Conservation (phyloP, 495 filamentous ascomycete genomes). For the Penicillium canescens region DNA sequence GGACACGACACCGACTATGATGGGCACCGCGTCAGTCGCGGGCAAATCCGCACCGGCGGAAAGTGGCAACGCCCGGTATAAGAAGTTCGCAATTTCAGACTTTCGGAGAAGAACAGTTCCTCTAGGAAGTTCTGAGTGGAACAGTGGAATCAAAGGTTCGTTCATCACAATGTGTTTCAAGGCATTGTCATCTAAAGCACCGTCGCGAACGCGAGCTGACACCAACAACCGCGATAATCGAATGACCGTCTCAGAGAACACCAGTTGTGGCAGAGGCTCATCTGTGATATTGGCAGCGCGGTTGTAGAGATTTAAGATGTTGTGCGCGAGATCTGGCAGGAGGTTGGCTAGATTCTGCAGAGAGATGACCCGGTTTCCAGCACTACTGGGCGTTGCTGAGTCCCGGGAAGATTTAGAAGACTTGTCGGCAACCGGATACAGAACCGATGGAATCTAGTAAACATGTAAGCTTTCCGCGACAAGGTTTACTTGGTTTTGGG, state of each 20-base stretch:
- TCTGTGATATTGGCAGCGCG: slow-evolving; percentile 72
- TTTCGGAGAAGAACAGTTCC: slow-evolving; percentile 47
- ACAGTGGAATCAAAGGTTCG: slow-evolving; percentile 40
- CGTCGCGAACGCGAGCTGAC: slow-evolving; percentile 66
- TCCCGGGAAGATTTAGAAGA: slow-evolving; percentile 50
- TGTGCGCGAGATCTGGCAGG: slow-evolving; percentile 74
- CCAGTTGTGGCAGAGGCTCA: slow-evolving; percentile 77
- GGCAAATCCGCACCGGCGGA: slow-evolving; percentile 58
- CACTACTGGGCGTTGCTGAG: slow-evolving; percentile 33
- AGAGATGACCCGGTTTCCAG: slow-evolving; percentile 54
- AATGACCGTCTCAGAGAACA: slow-evolving; percentile 80
- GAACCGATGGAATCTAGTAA: slow-evolving; percentile 59
- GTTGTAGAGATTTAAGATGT: slow-evolving; percentile 79
- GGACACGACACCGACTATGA: slow-evolving; percentile 84
- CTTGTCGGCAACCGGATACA: slow-evolving; percentile 60
- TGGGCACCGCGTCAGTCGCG: slow-evolving; percentile 68
- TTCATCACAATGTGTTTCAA: slow-evolving; percentile 67
- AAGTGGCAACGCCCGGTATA: slow-evolving; percentile 73
- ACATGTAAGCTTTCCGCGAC: not conserved
- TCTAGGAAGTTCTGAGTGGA: slow-evolving; percentile 43
- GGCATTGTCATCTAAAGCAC: slow-evolving; percentile 64
- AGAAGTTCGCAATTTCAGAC: slow-evolving; percentile 65
- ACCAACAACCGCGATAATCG: slow-evolving; percentile 74
- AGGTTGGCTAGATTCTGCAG: slow-evolving; percentile 63
- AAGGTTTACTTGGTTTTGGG: not conserved